Conservation (phyloP, 805 yeast genomes). For the Starmerella sp. region DNA sequence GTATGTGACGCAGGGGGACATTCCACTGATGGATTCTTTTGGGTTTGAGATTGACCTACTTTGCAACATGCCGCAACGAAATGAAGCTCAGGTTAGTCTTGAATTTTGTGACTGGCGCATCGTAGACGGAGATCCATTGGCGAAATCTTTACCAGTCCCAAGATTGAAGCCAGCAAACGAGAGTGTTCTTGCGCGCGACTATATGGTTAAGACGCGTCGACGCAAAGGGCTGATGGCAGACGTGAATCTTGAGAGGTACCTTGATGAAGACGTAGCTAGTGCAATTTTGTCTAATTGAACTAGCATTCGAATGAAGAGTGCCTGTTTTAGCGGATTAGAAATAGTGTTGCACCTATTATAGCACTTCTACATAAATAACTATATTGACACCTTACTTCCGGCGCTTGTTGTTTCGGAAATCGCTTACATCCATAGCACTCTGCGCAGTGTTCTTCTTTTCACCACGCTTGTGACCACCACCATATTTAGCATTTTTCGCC, state of each 20-base stretch:
- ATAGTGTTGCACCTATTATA: neutral
- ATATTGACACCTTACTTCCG: slow-evolving; percentile 6
- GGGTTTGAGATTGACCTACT: slow-evolving; percentile 78
- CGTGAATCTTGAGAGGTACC: slow-evolving; percentile 52
- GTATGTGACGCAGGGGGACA: slow-evolving; percentile 44
- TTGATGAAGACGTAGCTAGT: slow-evolving; percentile 34
- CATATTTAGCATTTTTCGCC: slow-evolving; percentile 65
- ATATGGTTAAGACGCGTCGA: slow-evolving; percentile 75
- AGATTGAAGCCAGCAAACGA: slow-evolving; percentile 64
- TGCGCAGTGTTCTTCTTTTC: slow-evolving; percentile 61
- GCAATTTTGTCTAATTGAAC: neutral
- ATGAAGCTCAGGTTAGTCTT: slow-evolving; percentile 60
- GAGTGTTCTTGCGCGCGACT: slow-evolving; percentile 70
- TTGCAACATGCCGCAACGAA: slow-evolving; percentile 54
- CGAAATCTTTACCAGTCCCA: slow-evolving; percentile 49
- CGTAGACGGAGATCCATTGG: slow-evolving; percentile 90
- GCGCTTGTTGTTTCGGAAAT: slow-evolving; percentile 47
- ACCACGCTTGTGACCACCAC: slow-evolving; percentile 64
- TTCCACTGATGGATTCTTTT: slow-evolving; percentile 83
- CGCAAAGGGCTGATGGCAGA: slow-evolving; percentile 77
- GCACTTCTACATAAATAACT: neutral
- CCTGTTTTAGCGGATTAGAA: too few relatives aligned
- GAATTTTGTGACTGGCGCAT: slow-evolving; percentile 56
- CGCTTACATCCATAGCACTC: slow-evolving; percentile 56
- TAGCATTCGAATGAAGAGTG: too few relatives aligned